Conservation (phyloP, 164 flowering plant genomes). For the Nelumbo lutea region DNA sequence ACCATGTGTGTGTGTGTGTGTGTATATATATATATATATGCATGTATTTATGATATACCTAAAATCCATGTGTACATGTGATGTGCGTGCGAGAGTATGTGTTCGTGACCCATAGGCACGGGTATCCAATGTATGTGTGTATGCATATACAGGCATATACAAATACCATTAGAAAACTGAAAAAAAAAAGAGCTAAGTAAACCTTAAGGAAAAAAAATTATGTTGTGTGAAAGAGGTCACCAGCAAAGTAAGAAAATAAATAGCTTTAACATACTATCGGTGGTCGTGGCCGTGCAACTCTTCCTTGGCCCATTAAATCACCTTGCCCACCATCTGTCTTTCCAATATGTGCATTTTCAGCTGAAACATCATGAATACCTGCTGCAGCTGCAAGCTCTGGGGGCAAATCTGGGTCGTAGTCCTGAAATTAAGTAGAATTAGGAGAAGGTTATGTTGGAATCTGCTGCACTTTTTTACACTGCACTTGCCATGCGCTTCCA, state of each 20-base stretch:
- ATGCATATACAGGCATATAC: background rate
- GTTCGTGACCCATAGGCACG: too few species aligned
- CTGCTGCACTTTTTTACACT: too few species aligned
- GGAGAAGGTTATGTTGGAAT: too few species aligned
- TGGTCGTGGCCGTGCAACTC: constrained; percentile 54
- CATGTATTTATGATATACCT: too few species aligned
- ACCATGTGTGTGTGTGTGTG: too few species aligned
- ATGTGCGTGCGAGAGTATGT: too few species aligned
- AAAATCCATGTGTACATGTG: too few species aligned
- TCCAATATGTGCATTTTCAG: constrained; percentile 43
- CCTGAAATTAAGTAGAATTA: constrained; percentile 37
- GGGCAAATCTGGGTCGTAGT: constrained; percentile 96
- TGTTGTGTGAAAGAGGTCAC: background rate
- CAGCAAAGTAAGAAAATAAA: background rate
- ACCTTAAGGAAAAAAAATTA: background rate
- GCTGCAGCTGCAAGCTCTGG: constrained; percentile 97
- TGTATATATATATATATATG: too few species aligned
- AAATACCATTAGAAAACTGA: background rate
- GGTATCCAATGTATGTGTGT: background rate
- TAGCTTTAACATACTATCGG: constrained; percentile 51
- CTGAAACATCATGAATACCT: constrained; percentile 57
- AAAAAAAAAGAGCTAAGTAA: background rate
- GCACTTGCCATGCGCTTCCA: too few species aligned
- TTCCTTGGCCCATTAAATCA: constrained; percentile 41
- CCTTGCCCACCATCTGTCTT: constrained; percentile 47